phyloP scores from a whole-genome alignment of 768 basidiomycete species.

The Mycena venus region DNA sequence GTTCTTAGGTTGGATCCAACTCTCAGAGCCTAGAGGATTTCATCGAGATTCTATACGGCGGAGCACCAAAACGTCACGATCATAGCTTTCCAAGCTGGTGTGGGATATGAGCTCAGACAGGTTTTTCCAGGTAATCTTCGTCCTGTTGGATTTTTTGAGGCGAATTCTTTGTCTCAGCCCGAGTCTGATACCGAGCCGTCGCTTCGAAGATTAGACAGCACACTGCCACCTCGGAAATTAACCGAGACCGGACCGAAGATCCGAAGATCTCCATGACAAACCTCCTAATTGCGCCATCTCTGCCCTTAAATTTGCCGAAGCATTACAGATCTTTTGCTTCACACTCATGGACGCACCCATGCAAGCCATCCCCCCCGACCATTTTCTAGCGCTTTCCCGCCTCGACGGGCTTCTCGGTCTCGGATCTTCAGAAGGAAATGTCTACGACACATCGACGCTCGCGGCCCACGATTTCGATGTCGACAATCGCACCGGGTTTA shows the following conservation, averaged over 20 bases:
- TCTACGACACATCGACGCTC: slow-evolving; percentile 70
- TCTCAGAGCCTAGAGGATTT: too few species aligned
- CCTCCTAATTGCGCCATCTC: slow-evolving; percentile 27
- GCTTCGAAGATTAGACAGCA: too few species aligned
- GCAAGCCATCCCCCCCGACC: slow-evolving; percentile 38
- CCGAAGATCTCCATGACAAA: slow-evolving; percentile 13
- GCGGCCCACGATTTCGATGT: slow-evolving; percentile 94
- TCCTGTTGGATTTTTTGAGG: too few species aligned
- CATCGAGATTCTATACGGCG: too few species aligned
- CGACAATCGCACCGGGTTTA: slow-evolving; percentile 91
- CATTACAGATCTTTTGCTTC: not conserved
- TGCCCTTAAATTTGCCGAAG: too few species aligned
- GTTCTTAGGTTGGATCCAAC: too few species aligned
- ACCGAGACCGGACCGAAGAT: slow-evolving; percentile 3
- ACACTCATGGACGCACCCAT: slow-evolving; percentile 21
- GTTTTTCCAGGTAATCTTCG: too few species aligned
- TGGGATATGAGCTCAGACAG: too few species aligned
- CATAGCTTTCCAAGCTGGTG: too few species aligned
- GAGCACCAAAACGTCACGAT: too few species aligned
- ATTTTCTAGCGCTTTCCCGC: slow-evolving; percentile 52
- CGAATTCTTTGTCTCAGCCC: too few species aligned
- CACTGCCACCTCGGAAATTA: slow-evolving; percentile 22
- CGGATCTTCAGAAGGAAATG: slow-evolving; percentile 36
- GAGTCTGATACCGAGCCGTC: too few species aligned
- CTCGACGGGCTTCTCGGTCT: slow-evolving; percentile 45